Evolutionary conservation across 805 yeast genomes (phyloP), one percentile per base, ranked within the genome.

Genomic region (Hanseniaspora jakobsenii): DNA sequence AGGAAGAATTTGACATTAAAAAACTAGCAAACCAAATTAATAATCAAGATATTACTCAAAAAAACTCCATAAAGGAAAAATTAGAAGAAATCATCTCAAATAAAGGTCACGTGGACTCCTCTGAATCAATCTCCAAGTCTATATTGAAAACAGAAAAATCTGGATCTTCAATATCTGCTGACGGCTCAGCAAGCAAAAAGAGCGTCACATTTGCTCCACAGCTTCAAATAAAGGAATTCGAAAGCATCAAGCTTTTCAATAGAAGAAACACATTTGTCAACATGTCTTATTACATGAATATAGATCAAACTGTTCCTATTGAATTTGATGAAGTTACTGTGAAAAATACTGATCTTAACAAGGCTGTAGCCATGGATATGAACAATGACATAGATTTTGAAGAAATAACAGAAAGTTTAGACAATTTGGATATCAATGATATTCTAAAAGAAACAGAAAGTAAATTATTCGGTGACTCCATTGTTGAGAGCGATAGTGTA

Each of bases 151-250:
- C 28, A 36, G 21, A 44, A 46, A 2, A 52, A n/a, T n/a, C n/a
- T n/a, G n/a, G n/a, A n/a, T n/a, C n/a, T n/a, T n/a, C n/a, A n/a
- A n/a, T n/a, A n/a, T n/a, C n/a, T n/a, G n/a, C n/a, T n/a, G n/a
- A n/a, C n/a, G n/a, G n/a, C n/a, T n/a, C n/a, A n/a, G n/a, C 52
- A 30, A 49, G 44, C 10, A 53, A 53, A 41, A 61, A 60, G 39
- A 47, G 44, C 32, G 63, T 61, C 31, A 57, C 60, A 2, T 61
- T 61, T 49, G 65, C 64, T 2, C 34, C 53, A 4, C 41, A 48
- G n/a, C 50, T 60, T 8, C 61, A 60, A 46, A 53, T 61, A 17
- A 52, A 52, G 42, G 63, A 60, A 47, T 57, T 61, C 14, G 62
- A 60, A 44, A 61, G 51, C 46, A 44, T 57, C 23, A 61, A 61